These are phyloP conservation scores for Yarrowia porcina DNA, from an alignment of 805 yeast genomes.

Conservation along the genomic window DNA sequence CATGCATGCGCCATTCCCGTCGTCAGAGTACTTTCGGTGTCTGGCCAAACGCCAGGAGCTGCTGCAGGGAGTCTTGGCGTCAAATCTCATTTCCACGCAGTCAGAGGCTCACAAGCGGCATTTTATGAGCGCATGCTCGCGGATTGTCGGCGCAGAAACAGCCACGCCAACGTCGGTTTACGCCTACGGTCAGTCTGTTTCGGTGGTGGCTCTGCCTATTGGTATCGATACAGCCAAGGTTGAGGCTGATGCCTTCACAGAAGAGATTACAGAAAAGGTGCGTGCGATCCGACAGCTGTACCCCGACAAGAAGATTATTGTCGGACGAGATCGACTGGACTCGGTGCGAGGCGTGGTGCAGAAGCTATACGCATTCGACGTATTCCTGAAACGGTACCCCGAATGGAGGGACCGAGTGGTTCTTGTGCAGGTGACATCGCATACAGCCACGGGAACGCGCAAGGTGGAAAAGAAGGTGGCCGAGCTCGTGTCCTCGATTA, in stretches of 20 bases:
- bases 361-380: constrained; percentile 85
- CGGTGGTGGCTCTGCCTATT: constrained; percentile 74
- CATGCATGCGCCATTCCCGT: constrained; percentile 90
- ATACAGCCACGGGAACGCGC: constrained; percentile 56
- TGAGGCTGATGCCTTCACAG: constrained; percentile 56
- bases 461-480: constrained; percentile 76
- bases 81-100: constrained; percentile 84
- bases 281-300: constrained; percentile 52
- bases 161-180: constrained; percentile 45
- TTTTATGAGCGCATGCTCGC: constrained; percentile 83
- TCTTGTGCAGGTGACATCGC: constrained; percentile 81
- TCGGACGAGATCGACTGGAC: constrained; percentile 93
- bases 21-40: constrained; percentile 89
- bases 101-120: constrained; percentile 83
- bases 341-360: constrained; percentile 90
- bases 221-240: constrained; percentile 80
- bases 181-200: constrained; percentile 74
- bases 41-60: constrained; percentile 78
- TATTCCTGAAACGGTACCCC: constrained; percentile 85
- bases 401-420: constrained; percentile 87
- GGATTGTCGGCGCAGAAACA: constrained; percentile 76
- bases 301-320: constrained; percentile 60
- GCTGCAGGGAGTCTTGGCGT: constrained; percentile 90
- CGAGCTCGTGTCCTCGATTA: constrained; percentile 77
- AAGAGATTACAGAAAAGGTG: constrained; percentile 49